These are phyloP conservation scores for Citrus cavaleriei DNA, from an alignment of 345 rosid genomes.

Conservation along the genomic window DNA sequence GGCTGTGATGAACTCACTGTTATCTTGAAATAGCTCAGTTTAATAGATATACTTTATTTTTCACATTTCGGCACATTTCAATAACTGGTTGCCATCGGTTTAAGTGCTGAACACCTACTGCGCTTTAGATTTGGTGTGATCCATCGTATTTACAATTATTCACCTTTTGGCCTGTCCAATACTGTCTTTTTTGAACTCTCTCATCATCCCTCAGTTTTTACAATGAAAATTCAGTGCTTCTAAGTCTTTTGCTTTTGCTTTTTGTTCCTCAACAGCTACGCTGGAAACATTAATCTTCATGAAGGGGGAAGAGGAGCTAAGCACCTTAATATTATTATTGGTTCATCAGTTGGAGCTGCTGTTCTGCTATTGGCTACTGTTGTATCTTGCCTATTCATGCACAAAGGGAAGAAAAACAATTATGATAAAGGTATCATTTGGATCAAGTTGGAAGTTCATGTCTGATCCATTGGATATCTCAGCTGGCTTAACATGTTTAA, in stretches of 20 bases:
- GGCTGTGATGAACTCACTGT: neutral
- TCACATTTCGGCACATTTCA: neutral
- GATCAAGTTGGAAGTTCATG: conserved; percentile 8
- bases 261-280: conserved; percentile 40
- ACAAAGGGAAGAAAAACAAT: conserved; percentile 48
- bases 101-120: neutral
- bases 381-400: conserved; percentile 49
- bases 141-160: neutral
- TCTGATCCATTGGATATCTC: neutral
- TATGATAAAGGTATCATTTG: conserved; percentile 36
- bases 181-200: neutral
- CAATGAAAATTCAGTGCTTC: neutral
- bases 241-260: neutral
- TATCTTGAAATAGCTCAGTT: conserved; percentile 3
- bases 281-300: conserved; percentile 66
- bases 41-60: neutral
- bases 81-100: neutral
- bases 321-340: conserved; percentile 49
- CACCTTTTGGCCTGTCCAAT: neutral
- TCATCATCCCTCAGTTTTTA: neutral
- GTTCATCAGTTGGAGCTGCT: conserved; percentile 72
- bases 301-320: conserved; percentile 39
- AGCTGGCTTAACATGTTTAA: conserved; percentile 8
- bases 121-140: neutral
- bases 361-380: conserved; percentile 60